Base-by-base conservation (phyloP, 176 grass and related monocot species). In the Saccharum spontaneum region DNA sequence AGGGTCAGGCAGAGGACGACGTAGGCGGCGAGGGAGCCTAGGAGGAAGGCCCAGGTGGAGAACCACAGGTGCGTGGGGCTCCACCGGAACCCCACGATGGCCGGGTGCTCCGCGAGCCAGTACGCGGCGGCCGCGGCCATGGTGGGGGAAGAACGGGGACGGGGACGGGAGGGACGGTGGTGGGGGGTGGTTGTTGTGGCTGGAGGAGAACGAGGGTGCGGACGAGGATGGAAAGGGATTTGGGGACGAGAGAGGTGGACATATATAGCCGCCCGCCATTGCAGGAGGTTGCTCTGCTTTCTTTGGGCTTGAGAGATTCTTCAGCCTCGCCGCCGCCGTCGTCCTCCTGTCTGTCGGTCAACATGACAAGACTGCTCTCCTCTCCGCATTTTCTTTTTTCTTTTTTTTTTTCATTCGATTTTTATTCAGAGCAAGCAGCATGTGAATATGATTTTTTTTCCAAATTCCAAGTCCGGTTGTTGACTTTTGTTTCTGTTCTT, bases 81-180 rank as follows among this genome's bases (percentile, higher is more conserved):
- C 97, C 97, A 99, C 17, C 93, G 91, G 91, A 99, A 99, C 3
- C 86, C 86, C 8, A 99, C 93, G 84, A 96, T 92, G 39, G 91
- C 70, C 61, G 91, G 97, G 86, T 98, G 97, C 97, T 98, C 93
- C 39, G 97, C 89, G 34, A 98, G 85, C 91, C 93, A 98, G 52
- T 89, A 98, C 1, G 67, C 69, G 60, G 82, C 75, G 43, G 48
- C 63, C 45, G 59, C 17, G 62, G 63, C 81, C 88, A 89, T 85
- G 60, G 45, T 46, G 63, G 26, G 13, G 28, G 62, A 22, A 36
- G 1, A 34, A 34, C 33, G 33, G 3, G 34, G 3, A 36, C 34
- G 34, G 34, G 34, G 34, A 24, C 9, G 52, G 11, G 26, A 66
- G 5, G 20, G 0, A 28, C 28, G 28, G 28, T 28, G 0, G 46